Evolutionary conservation across 352 stramenopile species (phyloP).

Genomic region (Globisporangium radiosum): DNA sequence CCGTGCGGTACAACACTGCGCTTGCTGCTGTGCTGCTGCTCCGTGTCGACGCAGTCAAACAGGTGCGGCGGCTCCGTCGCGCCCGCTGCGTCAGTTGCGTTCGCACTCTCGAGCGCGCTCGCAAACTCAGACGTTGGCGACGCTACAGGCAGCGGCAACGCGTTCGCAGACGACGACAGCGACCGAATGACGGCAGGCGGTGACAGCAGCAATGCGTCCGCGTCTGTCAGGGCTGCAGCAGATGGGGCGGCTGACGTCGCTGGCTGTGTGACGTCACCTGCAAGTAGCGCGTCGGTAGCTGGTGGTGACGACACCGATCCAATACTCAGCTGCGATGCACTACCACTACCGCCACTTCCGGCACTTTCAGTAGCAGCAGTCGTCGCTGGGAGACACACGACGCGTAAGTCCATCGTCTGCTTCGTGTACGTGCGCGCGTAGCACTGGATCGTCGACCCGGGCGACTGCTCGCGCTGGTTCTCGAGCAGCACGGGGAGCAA

Average conservation of each 20-base stretch:
- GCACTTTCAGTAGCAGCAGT: neutral
- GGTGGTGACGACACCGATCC: neutral
- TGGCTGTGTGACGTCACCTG: too few relatives aligned
- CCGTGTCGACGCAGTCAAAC: slow-evolving; percentile 12
- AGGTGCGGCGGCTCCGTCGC: neutral
- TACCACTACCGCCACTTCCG: neutral
- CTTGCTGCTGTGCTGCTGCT: slow-evolving; percentile 29
- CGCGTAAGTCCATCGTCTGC: slow-evolving; percentile 53
- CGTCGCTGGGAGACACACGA: slow-evolving; percentile 17
- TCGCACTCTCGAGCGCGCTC: slow-evolving; percentile 5
- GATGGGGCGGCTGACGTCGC: too few relatives aligned
- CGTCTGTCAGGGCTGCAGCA: neutral
- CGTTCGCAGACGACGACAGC: slow-evolving; percentile 13
- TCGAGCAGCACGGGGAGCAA: slow-evolving; percentile 45
- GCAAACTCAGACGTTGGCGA: slow-evolving; percentile 8
- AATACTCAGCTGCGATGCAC: neutral
- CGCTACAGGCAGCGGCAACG: neutral
- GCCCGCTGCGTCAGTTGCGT: neutral
- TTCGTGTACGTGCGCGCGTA: slow-evolving; percentile 55
- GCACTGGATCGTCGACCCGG: slow-evolving; percentile 27
- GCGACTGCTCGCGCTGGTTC: slow-evolving; percentile 17
- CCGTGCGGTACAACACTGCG: slow-evolving; percentile 36
- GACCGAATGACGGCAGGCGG: slow-evolving; percentile 3
- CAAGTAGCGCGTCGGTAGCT: neutral
- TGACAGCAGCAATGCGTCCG: slow-evolving; percentile 3